These are phyloP conservation scores for Malus domestica DNA, from an alignment of 306 rosid genomes.

Conservation along the genomic window DNA sequence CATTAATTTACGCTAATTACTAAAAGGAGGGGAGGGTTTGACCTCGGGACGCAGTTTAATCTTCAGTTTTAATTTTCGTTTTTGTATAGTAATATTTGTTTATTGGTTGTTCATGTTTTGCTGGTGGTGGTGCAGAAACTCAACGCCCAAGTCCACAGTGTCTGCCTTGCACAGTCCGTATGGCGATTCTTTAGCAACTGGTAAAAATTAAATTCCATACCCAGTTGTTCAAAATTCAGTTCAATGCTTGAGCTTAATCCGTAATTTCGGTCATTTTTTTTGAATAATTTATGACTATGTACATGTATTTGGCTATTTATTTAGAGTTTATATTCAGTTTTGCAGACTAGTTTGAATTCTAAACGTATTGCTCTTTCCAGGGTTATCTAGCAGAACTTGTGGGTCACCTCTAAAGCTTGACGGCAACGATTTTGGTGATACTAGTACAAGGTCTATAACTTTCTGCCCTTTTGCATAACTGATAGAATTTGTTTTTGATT, in stretches of 20 bases:
- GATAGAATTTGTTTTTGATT: neutral
- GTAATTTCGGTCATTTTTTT: neutral
- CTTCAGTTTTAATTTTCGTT: neutral
- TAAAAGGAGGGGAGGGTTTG: too few relatives aligned
- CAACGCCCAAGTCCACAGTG: conserved; percentile 28
- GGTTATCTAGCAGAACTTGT: conserved; percentile 48
- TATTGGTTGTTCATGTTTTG: neutral
- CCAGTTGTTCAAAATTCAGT: neutral
- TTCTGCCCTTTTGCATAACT: conserved; percentile 9
- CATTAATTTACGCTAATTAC: too few relatives aligned
- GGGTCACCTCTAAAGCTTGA: conserved; percentile 40
- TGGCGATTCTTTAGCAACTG: conserved; percentile 27
- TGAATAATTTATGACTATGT: neutral
- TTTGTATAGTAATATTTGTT: neutral
- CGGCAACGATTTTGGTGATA: conserved; percentile 40
- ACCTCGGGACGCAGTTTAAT: too few relatives aligned
- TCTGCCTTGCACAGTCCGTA: conserved; percentile 51
- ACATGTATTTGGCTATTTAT: neutral
- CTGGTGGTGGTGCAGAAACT: conserved; percentile 29
- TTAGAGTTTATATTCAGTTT: neutral
- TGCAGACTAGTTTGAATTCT: neutral
- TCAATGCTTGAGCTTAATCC: neutral
- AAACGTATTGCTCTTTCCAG: conserved; percentile 35
- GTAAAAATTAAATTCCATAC: neutral
- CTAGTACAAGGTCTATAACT: conserved; percentile 51